These are phyloP conservation scores for Cordyceps javanica DNA, from an alignment of 2,329 filamentous ascomycete species.

Conservation along the genomic window DNA sequence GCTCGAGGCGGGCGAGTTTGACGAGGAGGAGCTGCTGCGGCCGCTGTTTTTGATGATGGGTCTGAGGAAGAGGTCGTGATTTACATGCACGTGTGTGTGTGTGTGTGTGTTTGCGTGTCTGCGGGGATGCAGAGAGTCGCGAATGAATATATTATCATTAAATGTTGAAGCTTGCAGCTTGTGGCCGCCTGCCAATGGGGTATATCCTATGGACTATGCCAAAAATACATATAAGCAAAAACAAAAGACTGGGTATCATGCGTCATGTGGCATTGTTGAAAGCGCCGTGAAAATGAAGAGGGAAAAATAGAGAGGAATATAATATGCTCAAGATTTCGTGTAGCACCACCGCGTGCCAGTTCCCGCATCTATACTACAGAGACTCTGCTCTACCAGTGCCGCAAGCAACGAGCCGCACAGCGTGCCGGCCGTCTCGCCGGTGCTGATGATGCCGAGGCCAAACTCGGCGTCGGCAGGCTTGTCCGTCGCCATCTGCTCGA, in stretches of 20 bases:
- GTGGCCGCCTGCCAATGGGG: not conserved
- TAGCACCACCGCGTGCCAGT: slow-evolving; percentile 24
- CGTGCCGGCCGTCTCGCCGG: slow-evolving; percentile 24
- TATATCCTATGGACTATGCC: slow-evolving; percentile 6
- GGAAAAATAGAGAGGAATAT: not conserved
- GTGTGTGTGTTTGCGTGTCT: no score
- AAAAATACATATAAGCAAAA: no score
- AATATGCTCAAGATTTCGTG: not conserved
- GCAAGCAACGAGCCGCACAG: slow-evolving; percentile 22
- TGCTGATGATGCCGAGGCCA: slow-evolving; percentile 22
- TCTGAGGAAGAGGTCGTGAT: slow-evolving; percentile 8
- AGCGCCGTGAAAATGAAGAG: not conserved
- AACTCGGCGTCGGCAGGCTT: slow-evolving; percentile 22
- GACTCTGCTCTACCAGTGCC: slow-evolving; percentile 18
- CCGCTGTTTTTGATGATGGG: slow-evolving; percentile 30
- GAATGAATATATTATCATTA: not conserved
- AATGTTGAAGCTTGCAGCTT: not conserved
- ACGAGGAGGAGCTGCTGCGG: slow-evolving; percentile 25
- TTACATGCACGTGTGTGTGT: no score
- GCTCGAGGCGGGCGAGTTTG: slow-evolving; percentile 24
- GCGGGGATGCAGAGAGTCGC: not conserved
- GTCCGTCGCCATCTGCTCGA: slow-evolving; percentile 18
- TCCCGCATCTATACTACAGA: slow-evolving; percentile 17
- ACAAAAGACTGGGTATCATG: not conserved
- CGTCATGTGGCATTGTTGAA: slow-evolving; percentile 7